Conservation (phyloP, 2,329 filamentous ascomycete genomes). For the Trichoderma sp. region DNA sequence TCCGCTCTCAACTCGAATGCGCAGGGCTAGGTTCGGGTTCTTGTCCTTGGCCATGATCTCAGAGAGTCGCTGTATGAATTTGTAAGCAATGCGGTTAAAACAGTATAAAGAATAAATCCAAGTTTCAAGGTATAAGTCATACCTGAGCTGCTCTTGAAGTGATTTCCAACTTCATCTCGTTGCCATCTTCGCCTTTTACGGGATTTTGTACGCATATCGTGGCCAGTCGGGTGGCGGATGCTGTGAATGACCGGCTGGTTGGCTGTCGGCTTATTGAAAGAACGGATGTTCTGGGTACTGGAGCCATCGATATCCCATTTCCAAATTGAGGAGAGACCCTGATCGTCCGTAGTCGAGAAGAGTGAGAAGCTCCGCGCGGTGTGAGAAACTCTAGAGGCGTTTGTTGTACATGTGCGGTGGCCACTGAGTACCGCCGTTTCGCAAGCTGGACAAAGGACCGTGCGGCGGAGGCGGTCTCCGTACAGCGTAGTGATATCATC, state of each 20-base stretch:
- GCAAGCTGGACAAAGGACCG: constrained; percentile 44
- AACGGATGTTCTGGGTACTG: neutral
- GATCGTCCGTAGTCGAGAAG: neutral
- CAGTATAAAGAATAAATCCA: neutral
- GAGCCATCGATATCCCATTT: neutral
- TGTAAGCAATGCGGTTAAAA: neutral
- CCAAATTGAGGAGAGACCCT: neutral
- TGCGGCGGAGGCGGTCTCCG: constrained; percentile 39
- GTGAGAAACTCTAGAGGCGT: constrained; percentile 41
- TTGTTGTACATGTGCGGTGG: constrained; percentile 26
- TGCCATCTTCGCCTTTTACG: constrained; percentile 75
- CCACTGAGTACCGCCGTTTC: constrained; percentile 34
- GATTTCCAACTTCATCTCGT: constrained; percentile 80
- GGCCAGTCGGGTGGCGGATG: constrained; percentile 35
- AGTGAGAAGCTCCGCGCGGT: constrained; percentile 31
- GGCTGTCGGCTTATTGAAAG: neutral
- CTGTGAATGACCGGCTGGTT: constrained; percentile 36
- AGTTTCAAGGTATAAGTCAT: constrained; percentile 27
- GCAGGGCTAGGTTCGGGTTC: constrained; percentile 81
- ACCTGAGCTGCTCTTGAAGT: constrained; percentile 79
- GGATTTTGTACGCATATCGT: constrained; percentile 66
- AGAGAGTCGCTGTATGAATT: constrained; percentile 58
- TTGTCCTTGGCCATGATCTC: constrained; percentile 70
- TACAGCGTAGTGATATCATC: constrained; percentile 41
- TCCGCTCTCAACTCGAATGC: constrained; percentile 87